Base-by-base conservation (phyloP, 2,329 filamentous ascomycete species). In the Bisporella sp. region DNA sequence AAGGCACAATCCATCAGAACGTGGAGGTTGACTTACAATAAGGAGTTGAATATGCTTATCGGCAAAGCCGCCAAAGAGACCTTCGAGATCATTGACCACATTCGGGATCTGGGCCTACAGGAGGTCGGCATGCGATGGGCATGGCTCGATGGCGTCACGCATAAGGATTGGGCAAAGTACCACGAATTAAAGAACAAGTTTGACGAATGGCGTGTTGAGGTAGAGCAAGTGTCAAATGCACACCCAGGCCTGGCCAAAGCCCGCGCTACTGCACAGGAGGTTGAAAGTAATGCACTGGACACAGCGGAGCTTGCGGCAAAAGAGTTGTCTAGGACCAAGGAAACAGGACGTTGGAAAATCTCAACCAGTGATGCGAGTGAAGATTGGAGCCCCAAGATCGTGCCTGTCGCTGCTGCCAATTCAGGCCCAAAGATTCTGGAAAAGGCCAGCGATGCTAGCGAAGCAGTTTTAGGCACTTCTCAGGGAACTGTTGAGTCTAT, bases 101-200 rank as follows among this genome's bases (percentile, higher is more conserved):
- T 87, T 47, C 79, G 83, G 41, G 81, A 87, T 55, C 70, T 87
- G 31, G 82, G 84, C 7, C 71, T 89, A 32, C 83, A 87, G 61
- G 84, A 89, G 60, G 83, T 89, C 46, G 85, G 85, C 41, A 84
- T 86, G 75, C 57, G 65, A 63, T 99, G 93, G 91, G 90, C 92
- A 9, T 95, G 89, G 85, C 93, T 90, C 71, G 90, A 97, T 51
- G 89, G 89, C 32, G 81, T 99, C 54, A 95, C 92, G 1, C 96
- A 99, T 75, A 91, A 95, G 67, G 90, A 99, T 67, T 99, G 93
- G 93, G 82, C 85, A 53, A 93, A 92, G 66, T 99, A 96, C 64
- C 90, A 97, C 66, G 82, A 87, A 53, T 75, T 99, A 51, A 95
- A 88, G 71, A 81, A 79, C 48, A 85, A 87, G 9, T 87, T 96